Evolutionary conservation across 1,284 basidiomycete species (phyloP), one percentile per base, ranked within the genome.

Genomic region (Puccinia polysora): DNA sequence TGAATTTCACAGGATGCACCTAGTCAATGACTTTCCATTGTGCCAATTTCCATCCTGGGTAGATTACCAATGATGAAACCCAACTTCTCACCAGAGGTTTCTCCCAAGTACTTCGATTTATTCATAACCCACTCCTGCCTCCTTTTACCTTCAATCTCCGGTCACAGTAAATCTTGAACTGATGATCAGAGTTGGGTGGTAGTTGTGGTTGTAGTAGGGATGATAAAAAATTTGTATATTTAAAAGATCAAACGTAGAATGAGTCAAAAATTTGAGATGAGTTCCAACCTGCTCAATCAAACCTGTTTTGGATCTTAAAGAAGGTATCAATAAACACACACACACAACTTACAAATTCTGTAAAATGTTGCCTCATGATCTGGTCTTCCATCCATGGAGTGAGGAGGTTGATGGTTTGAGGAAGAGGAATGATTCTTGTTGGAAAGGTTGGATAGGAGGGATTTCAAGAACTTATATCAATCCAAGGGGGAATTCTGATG

Each of bases 371-470:
- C 40, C 32, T 58, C 53, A 25, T 50, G 65, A 58, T 68, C 53
- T n/a, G 65, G 65, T 45, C 53, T 38, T 28, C 30, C 30, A 55
- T 67, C 52, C n/a, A 56, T 2, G 4, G 25, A 20, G 40, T 7
- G 8, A 28, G 18, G 28, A 2, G 15, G n/a, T 40, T 40, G n/a
- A 59, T 34, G 1, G 20, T 43, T 52, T 34, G 63, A 65, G 47
- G 43, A 43, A 8, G 38, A 1, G 4, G 5, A 12, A 0, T 47
- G 40, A 40, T 25, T 28, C 38, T 75, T 60, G 79, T 91, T 91
- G 83, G 88, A 87, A 74, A 81, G 83, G 20, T 87, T 82, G 78
- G 91, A 91, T 73, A 87, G 84, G n/a, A 60, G 45, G 38, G 20
- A 43, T 28, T 60, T 60, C 38, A 60, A 43, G 38, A 60, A 60